Evolutionary conservation across 1,284 basidiomycete genomes (phyloP).

Genomic region (Puccinia polysora): DNA sequence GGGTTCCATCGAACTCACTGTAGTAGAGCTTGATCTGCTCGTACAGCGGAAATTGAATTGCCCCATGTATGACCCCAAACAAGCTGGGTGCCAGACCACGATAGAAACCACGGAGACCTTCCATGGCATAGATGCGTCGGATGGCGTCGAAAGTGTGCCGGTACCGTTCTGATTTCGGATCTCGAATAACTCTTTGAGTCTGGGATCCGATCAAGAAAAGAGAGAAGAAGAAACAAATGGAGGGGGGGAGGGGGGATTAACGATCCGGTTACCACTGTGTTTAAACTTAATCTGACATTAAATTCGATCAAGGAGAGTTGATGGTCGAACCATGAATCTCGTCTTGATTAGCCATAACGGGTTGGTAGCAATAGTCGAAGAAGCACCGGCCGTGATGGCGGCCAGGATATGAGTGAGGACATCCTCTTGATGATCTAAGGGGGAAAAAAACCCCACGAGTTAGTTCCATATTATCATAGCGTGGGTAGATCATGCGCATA

Average conservation of each 20-base stretch:
- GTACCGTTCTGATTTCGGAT: conserved; percentile 75
- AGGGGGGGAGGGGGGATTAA: too few relatives aligned
- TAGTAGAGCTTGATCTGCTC: conserved; percentile 78
- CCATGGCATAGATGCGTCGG: conserved; percentile 73
- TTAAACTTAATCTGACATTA: too few relatives aligned
- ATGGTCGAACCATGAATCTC: conserved; percentile 89
- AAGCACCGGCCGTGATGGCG: conserved; percentile 84
- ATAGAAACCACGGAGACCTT: conserved; percentile 81
- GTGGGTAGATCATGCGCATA: too few relatives aligned
- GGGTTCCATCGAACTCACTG: conserved; percentile 59
- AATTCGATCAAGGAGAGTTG: too few relatives aligned
- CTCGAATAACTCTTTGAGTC: conserved; percentile 57
- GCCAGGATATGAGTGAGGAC: conserved; percentile 71
- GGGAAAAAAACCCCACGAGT: background rate
- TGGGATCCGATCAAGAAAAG: conserved; percentile 15
- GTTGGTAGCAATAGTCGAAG: conserved; percentile 83
- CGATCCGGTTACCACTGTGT: too few relatives aligned
- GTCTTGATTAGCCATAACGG: conserved; percentile 97
- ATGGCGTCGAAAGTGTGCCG: conserved; percentile 82
- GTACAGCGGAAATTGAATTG: conserved; percentile 93
- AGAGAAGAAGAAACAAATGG: background rate
- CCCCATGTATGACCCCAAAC: conserved; percentile 83
- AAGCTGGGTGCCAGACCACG: conserved; percentile 81
- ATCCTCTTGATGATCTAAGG: conserved; percentile 44
- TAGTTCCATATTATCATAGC: too few relatives aligned